phyloP scores from a whole-genome alignment of 805 yeast genomes.

The Isabelozyma pseudorhagii region DNA sequence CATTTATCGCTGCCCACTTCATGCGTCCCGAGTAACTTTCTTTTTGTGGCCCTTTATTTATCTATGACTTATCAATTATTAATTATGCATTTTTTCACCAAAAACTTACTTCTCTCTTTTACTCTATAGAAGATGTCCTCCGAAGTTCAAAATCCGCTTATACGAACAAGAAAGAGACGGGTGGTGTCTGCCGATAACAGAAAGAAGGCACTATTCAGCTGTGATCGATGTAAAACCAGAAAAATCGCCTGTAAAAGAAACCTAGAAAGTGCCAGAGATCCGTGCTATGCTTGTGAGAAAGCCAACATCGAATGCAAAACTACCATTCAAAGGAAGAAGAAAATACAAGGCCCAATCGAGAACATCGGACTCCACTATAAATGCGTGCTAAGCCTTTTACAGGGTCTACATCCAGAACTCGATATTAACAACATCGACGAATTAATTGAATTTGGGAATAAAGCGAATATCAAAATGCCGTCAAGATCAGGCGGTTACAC shows the following conservation, averaged over 20 bases:
- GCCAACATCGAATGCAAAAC: conserved; percentile 39
- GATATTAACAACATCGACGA: conserved; percentile 43
- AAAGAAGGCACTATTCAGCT: conserved; percentile 41
- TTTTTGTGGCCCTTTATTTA: too few species aligned
- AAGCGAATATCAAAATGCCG: conserved; percentile 33
- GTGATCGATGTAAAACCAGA: conserved; percentile 44
- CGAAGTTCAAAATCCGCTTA: neutral
- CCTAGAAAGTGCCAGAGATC: conserved; percentile 23
- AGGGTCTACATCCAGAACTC: conserved; percentile 42
- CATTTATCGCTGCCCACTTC: too few species aligned
- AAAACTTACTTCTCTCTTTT: neutral
- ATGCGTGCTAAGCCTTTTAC: conserved; percentile 34
- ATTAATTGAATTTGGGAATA: conserved; percentile 33
- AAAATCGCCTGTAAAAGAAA: conserved; percentile 41
- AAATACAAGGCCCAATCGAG: conserved; percentile 40
- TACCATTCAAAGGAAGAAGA: conserved; percentile 38
- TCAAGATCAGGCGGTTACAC: conserved; percentile 3
- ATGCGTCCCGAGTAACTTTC: too few species aligned
- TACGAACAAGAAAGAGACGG: conserved; percentile 20
- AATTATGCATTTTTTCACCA: too few species aligned
- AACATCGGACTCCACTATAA: conserved; percentile 43
- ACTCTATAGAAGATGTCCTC: neutral
- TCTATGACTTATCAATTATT: neutral
- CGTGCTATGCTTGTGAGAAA: conserved; percentile 37
- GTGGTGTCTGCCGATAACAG: conserved; percentile 35